These are phyloP conservation scores for Fragaria vesca DNA, from an alignment of 306 rosid genomes.

Conservation along the genomic window DNA sequence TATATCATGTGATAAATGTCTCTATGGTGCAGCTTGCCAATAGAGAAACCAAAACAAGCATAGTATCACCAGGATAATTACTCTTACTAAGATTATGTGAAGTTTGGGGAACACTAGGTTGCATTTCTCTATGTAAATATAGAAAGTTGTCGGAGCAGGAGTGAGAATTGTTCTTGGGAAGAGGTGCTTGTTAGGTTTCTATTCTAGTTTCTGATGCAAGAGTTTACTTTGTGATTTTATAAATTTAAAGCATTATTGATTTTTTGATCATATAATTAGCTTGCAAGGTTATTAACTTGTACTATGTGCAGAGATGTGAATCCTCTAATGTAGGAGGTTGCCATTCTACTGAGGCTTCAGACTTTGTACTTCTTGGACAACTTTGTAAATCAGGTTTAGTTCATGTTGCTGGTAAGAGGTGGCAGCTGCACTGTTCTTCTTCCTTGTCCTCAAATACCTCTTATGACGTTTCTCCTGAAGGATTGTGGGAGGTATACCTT, in stretches of 20 bases:
- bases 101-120: conserved; percentile 3
- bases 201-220: neutral
- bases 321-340: conserved; percentile 51
- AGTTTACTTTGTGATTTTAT: neutral
- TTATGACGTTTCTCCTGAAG: conserved; percentile 67
- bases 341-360: conserved; percentile 46
- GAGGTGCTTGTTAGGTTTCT: neutral
- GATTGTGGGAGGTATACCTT: conserved; percentile 90
- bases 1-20: neutral
- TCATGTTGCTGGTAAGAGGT: conserved; percentile 45
- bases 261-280: conserved; percentile 12
- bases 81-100: neutral
- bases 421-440: conserved; percentile 55
- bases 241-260: neutral
- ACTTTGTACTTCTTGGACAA: conserved; percentile 45
- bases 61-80: neutral
- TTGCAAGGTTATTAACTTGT: conserved; percentile 22
- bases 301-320: conserved; percentile 56
- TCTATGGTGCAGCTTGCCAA: neutral
- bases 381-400: conserved; percentile 46
- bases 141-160: neutral
- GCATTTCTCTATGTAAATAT: neutral
- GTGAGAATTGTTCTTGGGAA: neutral
- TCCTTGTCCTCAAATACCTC: conserved; percentile 44
- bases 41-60: neutral